Percentiles rank a stretch among this genome's conserved stretches.
Conservation (phyloP, 805 yeast genomes). For the Ogataea angusta region DNA sequence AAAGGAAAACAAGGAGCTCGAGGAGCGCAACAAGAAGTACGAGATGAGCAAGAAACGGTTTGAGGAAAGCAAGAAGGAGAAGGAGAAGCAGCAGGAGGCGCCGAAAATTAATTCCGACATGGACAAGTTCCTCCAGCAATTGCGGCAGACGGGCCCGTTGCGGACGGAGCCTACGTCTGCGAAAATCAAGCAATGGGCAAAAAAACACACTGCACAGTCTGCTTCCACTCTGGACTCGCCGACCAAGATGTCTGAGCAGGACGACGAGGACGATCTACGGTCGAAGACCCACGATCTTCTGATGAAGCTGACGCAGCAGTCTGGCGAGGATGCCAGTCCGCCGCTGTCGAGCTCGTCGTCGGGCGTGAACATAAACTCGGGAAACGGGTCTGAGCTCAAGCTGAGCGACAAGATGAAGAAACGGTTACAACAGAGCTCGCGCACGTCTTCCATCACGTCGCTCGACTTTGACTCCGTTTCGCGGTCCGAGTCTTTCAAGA, state of each 20-base stretch:
- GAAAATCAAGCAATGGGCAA: constrained; percentile 72
- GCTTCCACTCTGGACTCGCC: constrained; percentile 22
- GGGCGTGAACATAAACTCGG: constrained; percentile 3
- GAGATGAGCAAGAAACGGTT: constrained; percentile 70
- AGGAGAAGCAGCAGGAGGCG: constrained; percentile 40
- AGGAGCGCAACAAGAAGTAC: constrained; percentile 74
- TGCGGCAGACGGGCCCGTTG: constrained; percentile 80
- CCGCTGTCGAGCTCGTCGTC: constrained; percentile 17
- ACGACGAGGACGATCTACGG: constrained; percentile 24
- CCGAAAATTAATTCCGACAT: constrained; percentile 45
- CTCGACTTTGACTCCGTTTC: constrained; percentile 22
- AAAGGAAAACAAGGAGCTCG: constrained; percentile 71
- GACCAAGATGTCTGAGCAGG: constrained; percentile 4
- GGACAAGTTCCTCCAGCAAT: constrained; percentile 82
- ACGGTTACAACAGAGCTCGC: constrained; percentile 24
- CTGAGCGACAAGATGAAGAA: constrained; percentile 31
- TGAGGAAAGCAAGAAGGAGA: constrained; percentile 39
- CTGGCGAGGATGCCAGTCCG: constrained; percentile 10
- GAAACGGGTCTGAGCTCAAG: constrained; percentile 22
- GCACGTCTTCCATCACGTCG: constrained; percentile 22
- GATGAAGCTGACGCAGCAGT: constrained; percentile 25
- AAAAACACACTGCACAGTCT: constrained; percentile 45
- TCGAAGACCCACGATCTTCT: constrained; percentile 28
- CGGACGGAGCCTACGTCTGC: constrained; percentile 78
- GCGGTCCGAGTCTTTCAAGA: constrained; percentile 23